These are phyloP conservation scores for Pythium apleroticum DNA, from an alignment of 352 stramenopile species.

Conservation along the genomic window DNA sequence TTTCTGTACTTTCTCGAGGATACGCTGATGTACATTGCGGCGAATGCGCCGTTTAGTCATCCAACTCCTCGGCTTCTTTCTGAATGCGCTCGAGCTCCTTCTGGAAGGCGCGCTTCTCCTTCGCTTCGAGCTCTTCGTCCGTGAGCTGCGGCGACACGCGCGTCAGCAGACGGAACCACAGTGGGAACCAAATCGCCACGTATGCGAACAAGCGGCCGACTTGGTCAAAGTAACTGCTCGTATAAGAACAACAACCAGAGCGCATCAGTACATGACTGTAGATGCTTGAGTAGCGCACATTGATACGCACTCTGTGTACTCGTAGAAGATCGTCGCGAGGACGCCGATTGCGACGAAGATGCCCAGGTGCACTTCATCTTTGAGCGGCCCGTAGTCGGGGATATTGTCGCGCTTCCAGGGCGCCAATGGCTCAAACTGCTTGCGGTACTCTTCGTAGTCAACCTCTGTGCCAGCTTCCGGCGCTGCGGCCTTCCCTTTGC, in stretches of 20 bases:
- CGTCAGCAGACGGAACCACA: constrained; percentile 75
- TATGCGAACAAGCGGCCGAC: constrained; percentile 75
- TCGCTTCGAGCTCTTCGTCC: constrained; percentile 55
- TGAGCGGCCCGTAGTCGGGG: constrained; percentile 71
- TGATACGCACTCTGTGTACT: constrained; percentile 51
- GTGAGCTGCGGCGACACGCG: constrained; percentile 61
- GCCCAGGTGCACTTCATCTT: constrained; percentile 56
- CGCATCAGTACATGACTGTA: background rate
- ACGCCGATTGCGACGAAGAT: constrained; percentile 74
- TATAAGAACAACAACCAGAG: background rate
- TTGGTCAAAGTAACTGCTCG: constrained; percentile 62
- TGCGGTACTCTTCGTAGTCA: constrained; percentile 59
- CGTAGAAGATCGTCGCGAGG: constrained; percentile 67
- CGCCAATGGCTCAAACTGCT: constrained; percentile 72
- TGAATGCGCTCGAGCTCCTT: constrained; percentile 44
- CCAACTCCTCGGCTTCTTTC: constrained; percentile 26
- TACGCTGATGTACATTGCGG: background rate
- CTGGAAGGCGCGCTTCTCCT: constrained; percentile 50
- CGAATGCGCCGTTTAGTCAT: constrained; percentile 13
- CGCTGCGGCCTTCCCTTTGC: constrained; percentile 17
- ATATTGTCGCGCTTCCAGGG: constrained; percentile 82
- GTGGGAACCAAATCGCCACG: constrained; percentile 74
- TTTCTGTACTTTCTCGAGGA: background rate
- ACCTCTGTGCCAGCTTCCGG: constrained; percentile 19
- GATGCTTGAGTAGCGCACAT: background rate